Evolutionary conservation across 2,329 filamentous ascomycete species (phyloP).

Genomic region (Claviceps quebecensis): DNA sequence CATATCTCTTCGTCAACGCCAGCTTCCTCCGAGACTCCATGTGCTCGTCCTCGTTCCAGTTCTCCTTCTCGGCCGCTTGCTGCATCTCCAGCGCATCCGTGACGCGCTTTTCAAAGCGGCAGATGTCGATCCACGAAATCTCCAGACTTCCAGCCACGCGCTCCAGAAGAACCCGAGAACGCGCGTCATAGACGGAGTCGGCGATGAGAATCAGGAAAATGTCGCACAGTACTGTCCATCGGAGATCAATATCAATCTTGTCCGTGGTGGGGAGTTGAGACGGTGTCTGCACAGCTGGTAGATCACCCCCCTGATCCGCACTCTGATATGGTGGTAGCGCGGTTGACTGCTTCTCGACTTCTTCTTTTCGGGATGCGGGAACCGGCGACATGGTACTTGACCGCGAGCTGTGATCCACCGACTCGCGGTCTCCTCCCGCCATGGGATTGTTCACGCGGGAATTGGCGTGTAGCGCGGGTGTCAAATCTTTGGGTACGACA

Average conservation of each 20-base stretch:
- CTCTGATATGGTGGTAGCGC: conserved; percentile 45
- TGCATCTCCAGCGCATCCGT: conserved; percentile 98
- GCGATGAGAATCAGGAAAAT: conserved; percentile 90
- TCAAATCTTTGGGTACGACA: conserved; percentile 70
- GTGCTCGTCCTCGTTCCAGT: conserved; percentile 94
- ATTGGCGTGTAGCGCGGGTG: conserved; percentile 79
- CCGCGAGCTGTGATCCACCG: conserved; percentile 8
- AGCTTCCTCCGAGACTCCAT: conserved; percentile 74
- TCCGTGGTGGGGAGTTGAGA: conserved; percentile 68
- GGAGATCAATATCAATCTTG: conserved; percentile 86
- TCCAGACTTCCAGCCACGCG: conserved; percentile 66
- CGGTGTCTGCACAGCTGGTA: conserved; percentile 68
- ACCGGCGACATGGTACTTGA: conserved; percentile 11
- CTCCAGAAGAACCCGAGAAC: conserved; percentile 74
- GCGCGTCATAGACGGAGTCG: conserved; percentile 84
- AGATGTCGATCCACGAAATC: conserved; percentile 84
- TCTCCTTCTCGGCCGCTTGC: conserved; percentile 83
- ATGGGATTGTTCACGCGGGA: conserved; percentile 86
- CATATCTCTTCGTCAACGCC: conserved; percentile 68
- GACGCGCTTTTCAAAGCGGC: conserved; percentile 90
- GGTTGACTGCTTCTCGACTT: conserved; percentile 34
- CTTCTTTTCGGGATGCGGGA: conserved; percentile 15
- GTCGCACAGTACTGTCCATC: conserved; percentile 95
- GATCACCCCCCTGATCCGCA: conserved; percentile 53
- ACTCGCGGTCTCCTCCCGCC: conserved; percentile 31